Evolutionary conservation across 108 stramenopile genomes (phyloP).

Genomic region (Skeletonema marinoi): DNA sequence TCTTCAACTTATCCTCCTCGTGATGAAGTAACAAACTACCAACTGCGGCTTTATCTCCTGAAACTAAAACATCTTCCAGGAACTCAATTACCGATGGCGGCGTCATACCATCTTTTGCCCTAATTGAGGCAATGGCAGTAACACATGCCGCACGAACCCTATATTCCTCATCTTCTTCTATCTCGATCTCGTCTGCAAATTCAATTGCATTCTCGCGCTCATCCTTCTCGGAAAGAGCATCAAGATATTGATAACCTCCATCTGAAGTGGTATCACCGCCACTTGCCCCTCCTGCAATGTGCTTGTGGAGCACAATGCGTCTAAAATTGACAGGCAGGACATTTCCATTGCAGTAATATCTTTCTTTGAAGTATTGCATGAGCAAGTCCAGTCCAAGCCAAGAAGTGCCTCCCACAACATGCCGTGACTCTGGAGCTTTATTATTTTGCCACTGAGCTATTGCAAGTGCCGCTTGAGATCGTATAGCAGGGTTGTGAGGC

Average conservation of each 20-base stretch:
- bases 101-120: constrained; percentile 87
- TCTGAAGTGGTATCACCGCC: constrained; percentile 51
- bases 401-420: constrained; percentile 62
- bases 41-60: constrained; percentile 70
- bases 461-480: constrained; percentile 80
- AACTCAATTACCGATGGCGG: constrained; percentile 67
- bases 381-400: constrained; percentile 82
- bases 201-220: constrained; percentile 67
- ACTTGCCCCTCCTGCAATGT: constrained; percentile 56
- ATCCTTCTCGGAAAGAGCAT: constrained; percentile 60
- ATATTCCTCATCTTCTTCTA: constrained; percentile 90
- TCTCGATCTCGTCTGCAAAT: constrained; percentile 77
- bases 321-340: constrained; percentile 80
- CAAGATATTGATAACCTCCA: constrained; percentile 77
- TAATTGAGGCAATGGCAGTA: constrained; percentile 77
- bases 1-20: constrained; percentile 63
- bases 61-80: constrained; percentile 68
- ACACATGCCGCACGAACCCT: constrained; percentile 78
- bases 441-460: constrained; percentile 93
- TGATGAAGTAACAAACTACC: constrained; percentile 66
- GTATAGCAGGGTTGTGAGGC: constrained; percentile 83
- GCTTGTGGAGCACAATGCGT: constrained; percentile 72
- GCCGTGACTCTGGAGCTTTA: constrained; percentile 73
- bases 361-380: constrained; percentile 84
- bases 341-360: constrained; percentile 67